phyloP scores from a whole-genome alignment of 306 rosid genomes.

The Corylus avellana region DNA sequence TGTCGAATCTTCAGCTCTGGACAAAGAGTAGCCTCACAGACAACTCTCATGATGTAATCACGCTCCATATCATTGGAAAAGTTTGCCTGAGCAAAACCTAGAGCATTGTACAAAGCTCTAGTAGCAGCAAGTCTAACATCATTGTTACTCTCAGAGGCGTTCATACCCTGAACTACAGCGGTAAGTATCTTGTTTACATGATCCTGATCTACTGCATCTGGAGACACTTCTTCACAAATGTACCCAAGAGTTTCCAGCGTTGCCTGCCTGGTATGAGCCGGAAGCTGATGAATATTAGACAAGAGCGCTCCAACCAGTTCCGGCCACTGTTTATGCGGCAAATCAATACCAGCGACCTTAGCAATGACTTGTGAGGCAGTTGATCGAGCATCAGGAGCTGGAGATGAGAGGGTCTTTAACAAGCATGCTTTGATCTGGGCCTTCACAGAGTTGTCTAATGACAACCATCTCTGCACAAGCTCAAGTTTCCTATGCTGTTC shows the following conservation, averaged over 20 bases:
- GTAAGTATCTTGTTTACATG: slow-evolving; percentile 85
- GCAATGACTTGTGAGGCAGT: slow-evolving; percentile 94
- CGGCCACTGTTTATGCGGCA: slow-evolving; percentile 94
- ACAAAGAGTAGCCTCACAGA: slow-evolving; percentile 88
- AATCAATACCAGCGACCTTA: slow-evolving; percentile 85
- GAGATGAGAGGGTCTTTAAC: slow-evolving; percentile 76
- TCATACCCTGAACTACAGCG: slow-evolving; percentile 91
- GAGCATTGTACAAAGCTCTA: slow-evolving; percentile 70
- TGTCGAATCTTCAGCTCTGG: slow-evolving; percentile 76
- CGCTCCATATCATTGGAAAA: slow-evolving; percentile 93
- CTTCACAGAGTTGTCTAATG: slow-evolving; percentile 61
- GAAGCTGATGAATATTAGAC: slow-evolving; percentile 74
- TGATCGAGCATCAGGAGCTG: slow-evolving; percentile 75
- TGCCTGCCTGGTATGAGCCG: slow-evolving; percentile 76
- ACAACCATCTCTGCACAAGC: slow-evolving; percentile 79
- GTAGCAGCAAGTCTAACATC: slow-evolving; percentile 80
- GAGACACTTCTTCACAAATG: slow-evolving; percentile 89
- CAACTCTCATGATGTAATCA: slow-evolving; percentile 81
- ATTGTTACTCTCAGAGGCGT: slow-evolving; percentile 63
- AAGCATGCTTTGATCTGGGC: slow-evolving; percentile 72
- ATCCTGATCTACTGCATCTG: slow-evolving; percentile 67
- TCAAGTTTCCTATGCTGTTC: slow-evolving; percentile 87
- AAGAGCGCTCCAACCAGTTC: slow-evolving; percentile 73
- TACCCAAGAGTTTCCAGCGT: slow-evolving; percentile 95
- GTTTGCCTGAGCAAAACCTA: slow-evolving; percentile 93